phyloP scores from a whole-genome alignment of 2,329 filamentous ascomycete species.

The Podosphaera leucotricha region DNA sequence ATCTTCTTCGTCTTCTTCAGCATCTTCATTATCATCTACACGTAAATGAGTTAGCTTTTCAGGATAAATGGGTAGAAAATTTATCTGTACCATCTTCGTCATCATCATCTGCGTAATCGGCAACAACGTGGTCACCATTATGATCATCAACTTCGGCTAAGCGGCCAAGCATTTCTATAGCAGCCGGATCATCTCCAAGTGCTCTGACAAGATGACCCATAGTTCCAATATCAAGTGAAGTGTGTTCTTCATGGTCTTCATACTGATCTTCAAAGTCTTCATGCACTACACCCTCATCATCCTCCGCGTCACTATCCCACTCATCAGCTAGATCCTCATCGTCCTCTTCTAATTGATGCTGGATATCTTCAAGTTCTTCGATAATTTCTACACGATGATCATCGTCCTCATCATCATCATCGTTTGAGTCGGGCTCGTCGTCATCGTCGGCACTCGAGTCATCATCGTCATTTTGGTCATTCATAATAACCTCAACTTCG shows the following conservation, averaged over 20 bases:
- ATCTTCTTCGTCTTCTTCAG: conserved; percentile 42
- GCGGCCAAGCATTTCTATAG: conserved; percentile 17
- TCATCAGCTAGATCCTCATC: conserved; percentile 35
- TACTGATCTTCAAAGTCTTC: conserved; percentile 29
- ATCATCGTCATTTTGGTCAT: conserved; percentile 40
- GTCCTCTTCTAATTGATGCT: conserved; percentile 23
- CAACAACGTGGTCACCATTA: conserved; percentile 20
- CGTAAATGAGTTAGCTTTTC: not conserved
- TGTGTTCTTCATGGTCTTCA: conserved; percentile 26
- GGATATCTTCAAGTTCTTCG: conserved; percentile 35
- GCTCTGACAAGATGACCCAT: conserved; percentile 32
- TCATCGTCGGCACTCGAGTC: conserved; percentile 36
- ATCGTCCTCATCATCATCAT: conserved; percentile 31
- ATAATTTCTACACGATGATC: conserved; percentile 29
- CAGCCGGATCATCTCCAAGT: conserved; percentile 17
- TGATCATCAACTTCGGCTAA: conserved; percentile 20
- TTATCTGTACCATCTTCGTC: conserved; percentile 31
- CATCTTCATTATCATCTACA: conserved; percentile 42
- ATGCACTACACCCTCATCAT: conserved; percentile 28
- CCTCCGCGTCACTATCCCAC: conserved; percentile 37
- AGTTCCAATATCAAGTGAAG: conserved; percentile 9
- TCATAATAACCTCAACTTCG: conserved; percentile 54
- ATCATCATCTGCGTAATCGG: conserved; percentile 29
- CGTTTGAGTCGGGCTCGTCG: conserved; percentile 27
- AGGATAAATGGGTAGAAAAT: not conserved